Evolutionary conservation across 1,139 yeast species (phyloP), one percentile per base, ranked within the genome.

Genomic region (Dujonia santamariae): DNA sequence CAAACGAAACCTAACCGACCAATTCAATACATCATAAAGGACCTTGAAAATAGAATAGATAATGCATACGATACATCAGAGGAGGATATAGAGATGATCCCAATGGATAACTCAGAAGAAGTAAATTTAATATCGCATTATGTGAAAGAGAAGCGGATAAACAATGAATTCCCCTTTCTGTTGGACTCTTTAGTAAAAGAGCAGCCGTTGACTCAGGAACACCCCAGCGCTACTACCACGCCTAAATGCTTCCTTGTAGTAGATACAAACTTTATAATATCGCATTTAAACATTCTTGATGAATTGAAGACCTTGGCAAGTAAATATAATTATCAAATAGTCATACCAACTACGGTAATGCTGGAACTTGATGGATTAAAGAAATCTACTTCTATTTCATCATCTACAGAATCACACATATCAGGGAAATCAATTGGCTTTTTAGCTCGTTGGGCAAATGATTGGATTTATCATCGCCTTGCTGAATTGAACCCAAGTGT

Each of bases 341-440:
- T 88, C 0, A 62, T 90, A 1, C 97, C 97, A 0, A 63, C 64
- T 12, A 74, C 80, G 1, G 94, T 84, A 2, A 62, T 86, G 25
- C 68, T 65, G 30, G 97, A 90, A 53, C 64, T 90, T 18, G 97
- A 90, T 56, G 92, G 90, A 0, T 63, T 88, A 38, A 88, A 88
- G 51, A 60, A 54, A 3, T 66, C 79, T 0, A 43, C 47, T 4
- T 53, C 41, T 32, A 36, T 36, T 27, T 40, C 41, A 4, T 18
- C 32, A 3, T 12, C 33, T 2, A 20, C 16, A 11, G 26, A n/a
- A 5, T n/a, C 12, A 39, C 17, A 28, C n/a, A 23, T 43, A 19
- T 38, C 51, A 15, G 63, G 62, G 1, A 47, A 51, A 13, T 63
- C 73, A 0, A 62, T 80, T n/a, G 76, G 80, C 0, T 62, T 56